These are phyloP conservation scores for Metschnikowia proteae DNA, from an alignment of 805 yeast genomes.

Conservation along the genomic window DNA sequence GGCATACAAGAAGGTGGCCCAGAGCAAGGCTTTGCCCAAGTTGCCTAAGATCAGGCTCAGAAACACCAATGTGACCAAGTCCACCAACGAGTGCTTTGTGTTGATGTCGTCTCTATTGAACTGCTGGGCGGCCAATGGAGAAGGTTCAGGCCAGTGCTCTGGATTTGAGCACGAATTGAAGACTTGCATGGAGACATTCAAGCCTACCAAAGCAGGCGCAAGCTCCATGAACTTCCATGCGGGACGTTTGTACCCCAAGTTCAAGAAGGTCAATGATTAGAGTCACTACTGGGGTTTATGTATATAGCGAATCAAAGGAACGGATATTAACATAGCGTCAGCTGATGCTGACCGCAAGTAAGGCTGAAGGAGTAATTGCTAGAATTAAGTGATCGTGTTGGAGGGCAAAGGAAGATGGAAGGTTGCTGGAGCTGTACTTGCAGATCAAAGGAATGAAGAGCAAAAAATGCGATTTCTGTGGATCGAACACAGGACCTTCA, in stretches of 20 bases:
- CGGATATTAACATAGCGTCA: background rate
- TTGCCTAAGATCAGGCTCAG: constrained; percentile 70
- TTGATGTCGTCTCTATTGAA: constrained; percentile 80
- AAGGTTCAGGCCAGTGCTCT: constrained; percentile 66
- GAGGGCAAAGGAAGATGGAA: no score
- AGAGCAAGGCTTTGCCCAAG: constrained; percentile 54
- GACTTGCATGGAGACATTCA: constrained; percentile 58
- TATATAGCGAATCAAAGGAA: constrained; percentile 9
- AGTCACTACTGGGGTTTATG: constrained; percentile 4
- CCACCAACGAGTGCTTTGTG: constrained; percentile 70
- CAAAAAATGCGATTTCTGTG: constrained; percentile 28
- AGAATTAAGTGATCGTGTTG: no score
- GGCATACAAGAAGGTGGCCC: constrained; percentile 43
- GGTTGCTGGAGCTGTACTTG: no score
- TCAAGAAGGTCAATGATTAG: constrained; percentile 42
- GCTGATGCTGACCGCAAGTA: no score
- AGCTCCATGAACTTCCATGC: constrained; percentile 56
- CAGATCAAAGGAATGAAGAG: background rate
- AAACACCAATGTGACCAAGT: constrained; percentile 54
- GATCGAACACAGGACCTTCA: constrained; percentile 25
- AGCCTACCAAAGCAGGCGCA: constrained; percentile 37
- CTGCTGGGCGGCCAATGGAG: constrained; percentile 97
- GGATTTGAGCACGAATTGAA: constrained; percentile 67
- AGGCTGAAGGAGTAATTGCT: no score
- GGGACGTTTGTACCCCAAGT: constrained; percentile 51